Evolutionary conservation across 352 stramenopile genomes (phyloP), one percentile per base, ranked within the genome.

Genomic region (Globisporangium nagaii): DNA sequence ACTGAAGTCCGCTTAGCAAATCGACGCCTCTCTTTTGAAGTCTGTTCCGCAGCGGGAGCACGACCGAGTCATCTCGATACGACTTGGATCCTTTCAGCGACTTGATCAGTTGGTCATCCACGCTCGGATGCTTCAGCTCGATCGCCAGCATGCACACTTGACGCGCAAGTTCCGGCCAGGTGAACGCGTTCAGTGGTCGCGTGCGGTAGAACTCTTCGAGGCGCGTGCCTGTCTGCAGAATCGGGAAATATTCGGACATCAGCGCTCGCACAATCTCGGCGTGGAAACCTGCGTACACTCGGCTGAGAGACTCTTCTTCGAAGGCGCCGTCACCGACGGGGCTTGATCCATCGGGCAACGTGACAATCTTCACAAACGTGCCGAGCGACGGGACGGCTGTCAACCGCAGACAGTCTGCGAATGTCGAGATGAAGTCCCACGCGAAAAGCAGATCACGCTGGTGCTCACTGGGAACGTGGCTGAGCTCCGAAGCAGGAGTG

Each of bases 361-460:
- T 68, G 41, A 89, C 27, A 27, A 91, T 65, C 32, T 72, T 65
- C 4, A 78, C 68, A 45, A 91, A 89, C 0, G 68, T 32, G 6
- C 49, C 51, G 30, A 91, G 66, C 12, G 81, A 85, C 5, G 81
- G 79, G 5, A 84, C 52, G 10, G 49, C 46, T 7, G 71, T 70
- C 34, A 87, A 50, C 28, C 72, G 70, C 15, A 91, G 63, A 20
- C 70, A 76, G 57, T 91, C 75, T 3, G 79, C 73, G 53, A 91
- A 91, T 6, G 76, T 87, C 11, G 79, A 84, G 39, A 91, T 68
- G 19, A 84, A 79, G 55, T 91, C 81, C 81, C 81, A 91, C 11
- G 83, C 68, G 47, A 88, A 91, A 11, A 91, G 55, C 45, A 91
- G 52, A 61, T 91, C 81, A 11, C 51, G 46, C 25, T 79, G 75